Percentiles rank a stretch among this genome's conserved stretches.
phyloP scores from a whole-genome alignment of 108 stramenopile genomes.

The Conticribra guillardii region DNA sequence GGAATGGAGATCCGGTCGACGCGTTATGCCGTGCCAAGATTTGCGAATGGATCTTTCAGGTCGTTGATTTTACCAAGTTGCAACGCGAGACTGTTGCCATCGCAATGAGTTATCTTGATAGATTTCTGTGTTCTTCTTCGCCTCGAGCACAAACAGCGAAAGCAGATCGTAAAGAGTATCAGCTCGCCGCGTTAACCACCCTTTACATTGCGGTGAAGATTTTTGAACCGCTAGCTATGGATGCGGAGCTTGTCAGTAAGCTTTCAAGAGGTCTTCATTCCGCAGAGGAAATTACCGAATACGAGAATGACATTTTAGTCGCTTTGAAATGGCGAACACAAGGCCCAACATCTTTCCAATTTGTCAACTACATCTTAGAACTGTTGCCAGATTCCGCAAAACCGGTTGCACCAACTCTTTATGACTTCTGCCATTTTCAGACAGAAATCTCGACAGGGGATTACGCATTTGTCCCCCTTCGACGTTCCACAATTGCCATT shows the following conservation, averaged over 20 bases:
- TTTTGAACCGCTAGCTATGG: conserved; percentile 74
- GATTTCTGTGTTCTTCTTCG: conserved; percentile 52
- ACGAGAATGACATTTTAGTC: conserved; percentile 71
- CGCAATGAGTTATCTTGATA: conserved; percentile 66
- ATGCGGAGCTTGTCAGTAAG: conserved; percentile 69
- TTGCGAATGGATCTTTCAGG: conserved; percentile 65
- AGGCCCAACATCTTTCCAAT: conserved; percentile 58
- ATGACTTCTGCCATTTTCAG: conserved; percentile 34
- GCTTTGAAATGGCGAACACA: conserved; percentile 72
- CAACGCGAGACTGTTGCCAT: conserved; percentile 65
- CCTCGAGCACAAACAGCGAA: conserved; percentile 34
- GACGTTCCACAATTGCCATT: conserved; percentile 27
- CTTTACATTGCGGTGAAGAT: conserved; percentile 71
- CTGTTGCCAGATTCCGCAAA: conserved; percentile 21
- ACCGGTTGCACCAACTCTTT: conserved; percentile 14
- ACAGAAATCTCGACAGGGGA: conserved; percentile 36
- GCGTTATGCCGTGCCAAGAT: conserved; percentile 72
- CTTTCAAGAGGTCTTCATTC: conserved; percentile 74
- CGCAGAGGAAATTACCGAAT: conserved; percentile 70
- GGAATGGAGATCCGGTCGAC: conserved; percentile 9
- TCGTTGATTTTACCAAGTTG: conserved; percentile 63
- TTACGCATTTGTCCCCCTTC: conserved; percentile 37
- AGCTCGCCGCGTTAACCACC: conserved; percentile 64
- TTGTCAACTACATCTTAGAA: conserved; percentile 27
- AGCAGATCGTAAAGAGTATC: conserved; percentile 56